Evolutionary conservation across 2,329 filamentous ascomycete genomes (phyloP).

Genomic region (Ophiostoma sp.): DNA sequence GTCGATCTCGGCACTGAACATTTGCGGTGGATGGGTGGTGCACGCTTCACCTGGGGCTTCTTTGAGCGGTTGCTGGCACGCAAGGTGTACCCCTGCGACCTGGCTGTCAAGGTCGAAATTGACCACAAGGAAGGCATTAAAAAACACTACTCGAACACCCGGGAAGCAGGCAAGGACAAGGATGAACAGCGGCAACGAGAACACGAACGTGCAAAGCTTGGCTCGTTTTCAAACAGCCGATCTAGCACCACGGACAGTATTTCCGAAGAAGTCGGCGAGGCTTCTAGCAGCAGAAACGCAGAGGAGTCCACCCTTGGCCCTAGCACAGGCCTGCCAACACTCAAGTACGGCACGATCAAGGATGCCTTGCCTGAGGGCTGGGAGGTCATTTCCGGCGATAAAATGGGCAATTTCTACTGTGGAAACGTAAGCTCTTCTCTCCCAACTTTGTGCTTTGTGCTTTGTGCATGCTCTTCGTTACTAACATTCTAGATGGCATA

Average conservation of each 20-base stretch:
- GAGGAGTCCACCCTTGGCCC: conserved; percentile 21
- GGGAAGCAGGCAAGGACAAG: conserved; percentile 1
- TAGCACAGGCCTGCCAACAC: conserved; percentile 57
- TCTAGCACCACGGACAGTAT: conserved; percentile 8
- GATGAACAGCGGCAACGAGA: conserved; percentile 12
- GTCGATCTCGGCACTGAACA: conserved; percentile 84
- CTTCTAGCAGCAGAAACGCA: conserved; percentile 8
- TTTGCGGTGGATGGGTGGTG: conserved; percentile 84
- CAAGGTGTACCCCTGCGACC: conserved; percentile 79
- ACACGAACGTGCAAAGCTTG: conserved; percentile 13
- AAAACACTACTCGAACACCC: conserved; percentile 53
- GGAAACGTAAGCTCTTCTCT: conserved; percentile 62
- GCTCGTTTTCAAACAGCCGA: conserved; percentile 13
- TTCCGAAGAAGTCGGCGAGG: conserved; percentile 9
- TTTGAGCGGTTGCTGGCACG: conserved; percentile 69
- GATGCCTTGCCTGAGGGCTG: conserved; percentile 73
- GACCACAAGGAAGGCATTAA: conserved; percentile 69
- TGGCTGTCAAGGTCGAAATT: conserved; percentile 78
- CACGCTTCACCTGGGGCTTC: conserved; percentile 80
- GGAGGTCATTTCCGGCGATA: conserved; percentile 66
- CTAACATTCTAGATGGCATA: conserved; percentile 62
- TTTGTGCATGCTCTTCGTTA: neutral
- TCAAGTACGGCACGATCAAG: conserved; percentile 74
- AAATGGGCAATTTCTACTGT: conserved; percentile 85
- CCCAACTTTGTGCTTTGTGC: no score